Conservation (phyloP, 1,139 yeast species). For the Yamadazyma kanchanaburiensis region DNA sequence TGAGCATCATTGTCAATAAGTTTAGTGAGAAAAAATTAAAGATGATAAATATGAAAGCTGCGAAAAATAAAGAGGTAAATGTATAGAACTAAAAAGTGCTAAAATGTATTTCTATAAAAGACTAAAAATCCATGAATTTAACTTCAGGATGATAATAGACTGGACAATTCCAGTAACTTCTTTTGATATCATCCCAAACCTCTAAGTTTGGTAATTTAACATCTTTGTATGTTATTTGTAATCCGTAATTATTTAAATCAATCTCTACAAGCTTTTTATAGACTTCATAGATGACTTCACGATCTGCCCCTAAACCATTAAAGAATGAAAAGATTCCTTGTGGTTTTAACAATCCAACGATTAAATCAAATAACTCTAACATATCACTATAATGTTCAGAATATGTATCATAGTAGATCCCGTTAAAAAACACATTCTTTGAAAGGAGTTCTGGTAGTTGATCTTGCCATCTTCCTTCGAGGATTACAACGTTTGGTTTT, state of each 20-base stretch:
- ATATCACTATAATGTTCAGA: constrained; percentile 84
- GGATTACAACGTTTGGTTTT: constrained; percentile 63
- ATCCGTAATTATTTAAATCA: constrained; percentile 78
- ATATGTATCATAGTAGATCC: constrained; percentile 90
- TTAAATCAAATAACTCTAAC: constrained; percentile 76
- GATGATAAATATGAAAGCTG: too few species aligned
- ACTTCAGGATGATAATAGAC: constrained; percentile 64
- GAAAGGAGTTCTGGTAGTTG: constrained; percentile 62
- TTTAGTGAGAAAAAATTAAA: too few species aligned
- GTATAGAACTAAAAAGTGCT: too few species aligned
- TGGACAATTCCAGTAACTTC: constrained; percentile 75
- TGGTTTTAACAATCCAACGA: constrained; percentile 81
- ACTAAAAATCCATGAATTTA: constrained; percentile 34
- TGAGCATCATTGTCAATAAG: constrained; percentile 11
- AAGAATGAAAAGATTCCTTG: constrained; percentile 84
- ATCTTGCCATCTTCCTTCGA: constrained; percentile 93
- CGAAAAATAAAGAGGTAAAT: too few species aligned
- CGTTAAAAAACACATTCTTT: constrained; percentile 75
- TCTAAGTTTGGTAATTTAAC: constrained; percentile 41
- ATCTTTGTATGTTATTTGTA: constrained; percentile 51
- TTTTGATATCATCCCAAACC: constrained; percentile 69
- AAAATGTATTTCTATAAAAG: too few species aligned
- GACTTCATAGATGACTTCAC: constrained; percentile 85
- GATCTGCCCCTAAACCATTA: constrained; percentile 95
- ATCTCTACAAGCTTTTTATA: constrained; percentile 78